Percentiles rank a stretch among this genome's conserved stretches.
Conservation (phyloP, 371 early-diverging fungal species). For the Mortierella sp. region DNA sequence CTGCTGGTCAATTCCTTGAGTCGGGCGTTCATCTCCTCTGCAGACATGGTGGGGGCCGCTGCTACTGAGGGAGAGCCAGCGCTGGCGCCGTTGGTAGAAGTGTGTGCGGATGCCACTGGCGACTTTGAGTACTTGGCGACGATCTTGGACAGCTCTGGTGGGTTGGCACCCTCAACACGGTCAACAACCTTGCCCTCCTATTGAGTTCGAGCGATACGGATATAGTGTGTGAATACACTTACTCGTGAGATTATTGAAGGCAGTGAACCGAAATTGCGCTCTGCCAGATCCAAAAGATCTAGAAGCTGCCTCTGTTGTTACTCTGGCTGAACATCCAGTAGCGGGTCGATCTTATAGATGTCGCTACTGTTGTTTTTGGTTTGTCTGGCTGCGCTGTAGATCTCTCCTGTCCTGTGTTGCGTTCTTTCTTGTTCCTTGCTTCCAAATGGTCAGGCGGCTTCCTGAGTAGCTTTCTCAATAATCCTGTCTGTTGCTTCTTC, state of each 20-base stretch:
- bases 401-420: background rate
- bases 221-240: background rate
- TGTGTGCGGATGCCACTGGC: background rate
- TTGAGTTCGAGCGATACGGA: background rate
- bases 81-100: slow-evolving; percentile 26
- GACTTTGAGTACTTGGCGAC: slow-evolving; percentile 82
- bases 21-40: slow-evolving; percentile 74
- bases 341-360: too few relatives aligned
- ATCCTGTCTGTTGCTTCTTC: background rate
- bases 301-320: too few relatives aligned
- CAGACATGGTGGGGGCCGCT: slow-evolving; percentile 50
- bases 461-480: background rate
- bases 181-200: slow-evolving; percentile 78
- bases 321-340: too few relatives aligned
- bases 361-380: too few relatives aligned
- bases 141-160: slow-evolving; percentile 79
- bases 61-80: slow-evolving; percentile 52
- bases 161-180: slow-evolving; percentile 91
- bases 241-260: background rate
- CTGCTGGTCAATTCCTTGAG: slow-evolving; percentile 78
- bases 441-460: background rate
- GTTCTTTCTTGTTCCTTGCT: background rate
- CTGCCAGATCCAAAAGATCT: too few relatives aligned
- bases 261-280: too few relatives aligned
- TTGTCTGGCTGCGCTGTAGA: background rate